Evolutionary conservation across 2,329 filamentous ascomycete species (phyloP).

Genomic region (Ceratocystis cubensis): DNA sequence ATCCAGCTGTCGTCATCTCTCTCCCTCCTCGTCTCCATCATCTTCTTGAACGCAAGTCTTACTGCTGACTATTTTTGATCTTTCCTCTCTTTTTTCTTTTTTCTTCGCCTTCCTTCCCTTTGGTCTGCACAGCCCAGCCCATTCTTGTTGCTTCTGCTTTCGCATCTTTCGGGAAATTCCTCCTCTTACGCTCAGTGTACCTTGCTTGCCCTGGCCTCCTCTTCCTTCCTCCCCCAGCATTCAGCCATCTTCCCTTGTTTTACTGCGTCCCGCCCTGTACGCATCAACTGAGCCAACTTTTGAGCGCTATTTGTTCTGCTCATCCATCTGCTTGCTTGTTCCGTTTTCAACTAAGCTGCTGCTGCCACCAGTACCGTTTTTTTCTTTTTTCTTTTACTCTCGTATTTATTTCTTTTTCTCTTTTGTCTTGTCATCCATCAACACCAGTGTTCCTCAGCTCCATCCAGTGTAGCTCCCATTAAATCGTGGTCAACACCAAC

Average conservation of each 20-base stretch:
- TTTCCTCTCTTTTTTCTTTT: not conserved
- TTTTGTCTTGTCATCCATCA: not conserved
- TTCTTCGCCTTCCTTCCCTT: not conserved
- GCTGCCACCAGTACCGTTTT: not conserved
- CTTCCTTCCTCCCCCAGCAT: not conserved
- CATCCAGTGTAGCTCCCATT: too few relatives aligned
- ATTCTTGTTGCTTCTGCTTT: not conserved
- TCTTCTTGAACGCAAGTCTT: not conserved
- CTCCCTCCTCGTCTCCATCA: not conserved
- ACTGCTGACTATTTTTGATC: not conserved
- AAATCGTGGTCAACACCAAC: not conserved
- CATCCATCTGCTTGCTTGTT: not conserved
- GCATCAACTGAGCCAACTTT: not conserved
- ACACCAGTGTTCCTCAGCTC: too few relatives aligned
- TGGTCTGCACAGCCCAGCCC: slow-evolving; percentile 5
- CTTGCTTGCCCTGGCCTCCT: not conserved
- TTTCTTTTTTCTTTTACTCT: slow-evolving; percentile 1
- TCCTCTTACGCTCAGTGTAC: slow-evolving; percentile 3
- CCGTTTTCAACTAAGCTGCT: slow-evolving; percentile 14
- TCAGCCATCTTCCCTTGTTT: not conserved
- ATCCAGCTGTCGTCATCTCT: not conserved
- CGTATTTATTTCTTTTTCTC: not conserved
- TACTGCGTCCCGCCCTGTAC: not conserved
- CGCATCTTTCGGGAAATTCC: slow-evolving; percentile 9
- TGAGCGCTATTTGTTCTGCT: not conserved